Evolutionary conservation across 2,329 filamentous ascomycete species (phyloP).

Genomic region (Xylogone sp.): DNA sequence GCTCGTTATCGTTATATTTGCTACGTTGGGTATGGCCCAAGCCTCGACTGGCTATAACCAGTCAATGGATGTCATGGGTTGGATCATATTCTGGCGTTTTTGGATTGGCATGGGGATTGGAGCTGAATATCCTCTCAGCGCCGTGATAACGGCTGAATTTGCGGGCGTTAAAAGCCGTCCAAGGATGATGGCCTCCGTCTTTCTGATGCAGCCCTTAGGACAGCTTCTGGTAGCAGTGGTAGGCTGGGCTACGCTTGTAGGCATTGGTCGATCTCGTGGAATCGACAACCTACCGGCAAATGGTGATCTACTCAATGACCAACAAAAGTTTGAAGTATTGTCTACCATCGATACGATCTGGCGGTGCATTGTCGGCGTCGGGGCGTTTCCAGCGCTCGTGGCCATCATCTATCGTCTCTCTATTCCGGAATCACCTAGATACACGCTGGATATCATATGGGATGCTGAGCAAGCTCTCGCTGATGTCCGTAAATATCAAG

Average conservation of each 20-base stretch:
- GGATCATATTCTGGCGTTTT: conserved; percentile 67
- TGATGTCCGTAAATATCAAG: conserved; percentile 43
- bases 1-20: conserved; percentile 41
- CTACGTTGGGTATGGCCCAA: conserved; percentile 42
- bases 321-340: conserved; percentile 49
- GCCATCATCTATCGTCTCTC: conserved; percentile 79
- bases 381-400: conserved; percentile 71
- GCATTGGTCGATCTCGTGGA: conserved; percentile 49
- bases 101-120: conserved; percentile 74
- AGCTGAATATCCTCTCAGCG: conserved; percentile 74
- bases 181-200: conserved; percentile 76
- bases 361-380: conserved; percentile 75
- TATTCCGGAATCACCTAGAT: conserved; percentile 77
- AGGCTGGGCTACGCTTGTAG: conserved; percentile 62
- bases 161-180: conserved; percentile 75
- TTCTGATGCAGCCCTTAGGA: conserved; percentile 77
- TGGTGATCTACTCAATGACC: conserved; percentile 24
- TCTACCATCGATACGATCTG: conserved; percentile 78
- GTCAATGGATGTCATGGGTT: conserved; percentile 44
- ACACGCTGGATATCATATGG: conserved; percentile 73
- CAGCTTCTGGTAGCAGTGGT: conserved; percentile 68
- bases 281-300: conserved; percentile 26
- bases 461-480: conserved; percentile 69
- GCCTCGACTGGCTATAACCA: conserved; percentile 34
- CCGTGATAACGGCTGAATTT: conserved; percentile 72